These are phyloP conservation scores for Russula compacta DNA, from an alignment of 768 basidiomycete species.

Conservation along the genomic window DNA sequence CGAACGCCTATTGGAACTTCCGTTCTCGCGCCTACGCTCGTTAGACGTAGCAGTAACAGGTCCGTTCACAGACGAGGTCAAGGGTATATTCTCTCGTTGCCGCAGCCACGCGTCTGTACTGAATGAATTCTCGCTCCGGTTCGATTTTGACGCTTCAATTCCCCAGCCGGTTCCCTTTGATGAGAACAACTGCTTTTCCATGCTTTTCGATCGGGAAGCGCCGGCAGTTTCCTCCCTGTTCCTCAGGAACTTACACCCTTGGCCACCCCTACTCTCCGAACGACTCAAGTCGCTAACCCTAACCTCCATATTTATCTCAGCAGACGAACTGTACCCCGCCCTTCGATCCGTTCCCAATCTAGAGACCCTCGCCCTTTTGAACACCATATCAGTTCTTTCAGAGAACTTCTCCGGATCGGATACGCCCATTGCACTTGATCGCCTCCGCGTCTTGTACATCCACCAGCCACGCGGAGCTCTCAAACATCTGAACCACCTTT, in stretches of 20 bases:
- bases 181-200: conserved; percentile 9
- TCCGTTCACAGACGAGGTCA: conserved; percentile 15
- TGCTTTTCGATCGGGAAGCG: conserved; percentile 10
- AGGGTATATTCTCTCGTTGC: conserved; percentile 17
- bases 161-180: conserved; percentile 9
- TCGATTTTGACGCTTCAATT: conserved; percentile 15
- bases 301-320: conserved; percentile 12
- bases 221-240: conserved; percentile 4
- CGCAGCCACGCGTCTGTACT: conserved; percentile 12
- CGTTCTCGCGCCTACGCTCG: conserved; percentile 1
- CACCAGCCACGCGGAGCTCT: conserved; percentile 11
- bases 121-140: conserved; percentile 15
- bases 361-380: conserved; percentile 11
- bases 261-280: conserved; percentile 14
- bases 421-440: conserved; percentile 5
- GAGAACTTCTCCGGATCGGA: conserved; percentile 11
- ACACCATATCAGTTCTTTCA: conserved; percentile 11
- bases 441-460: conserved; percentile 7
- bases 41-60: conserved; percentile 1
- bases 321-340: conserved; percentile 11
- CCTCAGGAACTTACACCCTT: conserved; percentile 11
- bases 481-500: conserved; percentile 11
- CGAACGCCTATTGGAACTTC: conserved; percentile 3
- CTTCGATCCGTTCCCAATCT: conserved; percentile 15
- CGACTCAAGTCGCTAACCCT: conserved; percentile 10